Base-by-base conservation (phyloP, 176 grass and related monocot genomes). In the Alopecurus myosuroides region DNA sequence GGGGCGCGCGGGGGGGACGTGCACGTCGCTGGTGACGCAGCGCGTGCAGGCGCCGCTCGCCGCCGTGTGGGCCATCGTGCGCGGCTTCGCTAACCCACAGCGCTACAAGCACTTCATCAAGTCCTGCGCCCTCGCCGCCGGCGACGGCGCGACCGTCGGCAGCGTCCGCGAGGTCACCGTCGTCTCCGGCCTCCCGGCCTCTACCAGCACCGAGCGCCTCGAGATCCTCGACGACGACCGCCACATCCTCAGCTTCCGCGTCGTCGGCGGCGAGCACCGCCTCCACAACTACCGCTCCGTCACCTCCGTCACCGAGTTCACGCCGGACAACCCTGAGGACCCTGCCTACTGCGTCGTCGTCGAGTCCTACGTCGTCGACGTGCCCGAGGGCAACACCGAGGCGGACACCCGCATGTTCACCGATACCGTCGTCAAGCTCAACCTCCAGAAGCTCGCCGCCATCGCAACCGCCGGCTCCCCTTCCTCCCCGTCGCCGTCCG, bases 31-130 rank as follows among this genome's bases (percentile, higher is more conserved):
- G 48, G 91, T 98, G 62, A 86, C 84, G 70, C 93, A 98, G 86
- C 87, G 91, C 26, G 89, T 95, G 36, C 82, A 86, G 3, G 97
- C 97, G 50, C 97, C 97, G 19, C 89, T 98, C 10, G 14, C 52
- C 51, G 84, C 81, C 19, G 93, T 98, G 41, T 98, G 97, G 93
- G 86, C 88, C 56, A 90, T 98, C 74, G 93, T 98, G 5, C 91
- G 93, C n/a, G 72, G 88, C 19, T 98, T 98, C 81, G 89, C 26
- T 46, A 58, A 23, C 23, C 97, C 97, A 31, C 88, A 98, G 90
- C 86, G 93, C 15, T 98, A 98, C 89, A 98, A 98, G 86, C 93
- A 98, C 91, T 98, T 98, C 93, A 91, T 98, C 93, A 95, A 92
- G 84, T 89, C 91, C 42, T 89, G 89, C 78, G 74, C 56, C 11